These are phyloP conservation scores for Backusella westeae DNA, from an alignment of 192 early-diverging fungal genomes.

Conservation along the genomic window DNA sequence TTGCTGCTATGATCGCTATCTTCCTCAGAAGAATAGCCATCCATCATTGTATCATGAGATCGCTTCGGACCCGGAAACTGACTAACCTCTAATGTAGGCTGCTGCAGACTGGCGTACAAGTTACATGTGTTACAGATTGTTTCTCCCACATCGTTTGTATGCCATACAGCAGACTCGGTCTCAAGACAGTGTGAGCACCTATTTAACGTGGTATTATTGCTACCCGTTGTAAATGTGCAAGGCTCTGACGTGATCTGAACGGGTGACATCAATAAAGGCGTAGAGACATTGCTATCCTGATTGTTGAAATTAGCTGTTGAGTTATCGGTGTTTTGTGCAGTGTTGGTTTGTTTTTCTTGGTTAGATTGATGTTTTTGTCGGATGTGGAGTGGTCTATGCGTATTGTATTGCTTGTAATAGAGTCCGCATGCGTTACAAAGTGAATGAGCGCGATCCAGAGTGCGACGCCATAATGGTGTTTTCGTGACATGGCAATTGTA, in stretches of 20 bases:
- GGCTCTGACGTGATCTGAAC: neutral
- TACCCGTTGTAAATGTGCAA: neutral
- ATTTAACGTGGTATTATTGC: neutral
- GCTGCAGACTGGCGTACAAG: slow-evolving; percentile 92
- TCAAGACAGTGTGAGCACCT: slow-evolving; percentile 68
- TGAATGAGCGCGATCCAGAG: slow-evolving; percentile 68
- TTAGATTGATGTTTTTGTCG: slow-evolving; percentile 26
- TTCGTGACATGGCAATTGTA: slow-evolving; percentile 79
- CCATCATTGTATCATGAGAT: neutral
- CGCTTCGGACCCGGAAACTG: slow-evolving; percentile 3
- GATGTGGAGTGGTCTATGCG: slow-evolving; percentile 64
- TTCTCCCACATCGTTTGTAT: slow-evolving; percentile 68
- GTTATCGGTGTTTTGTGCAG: neutral
- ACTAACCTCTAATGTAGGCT: slow-evolving; percentile 23
- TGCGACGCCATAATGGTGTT: slow-evolving; percentile 90
- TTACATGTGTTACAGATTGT: slow-evolving; percentile 83
- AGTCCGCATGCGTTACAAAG: slow-evolving; percentile 97
- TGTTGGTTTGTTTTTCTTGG: slow-evolving; percentile 10
- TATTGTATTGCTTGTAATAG: slow-evolving; percentile 91
- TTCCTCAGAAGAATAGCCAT: neutral
- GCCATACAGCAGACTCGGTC: slow-evolving; percentile 77
- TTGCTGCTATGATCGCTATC: neutral
- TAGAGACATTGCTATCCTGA: neutral
- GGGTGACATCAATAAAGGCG: slow-evolving; percentile 2
- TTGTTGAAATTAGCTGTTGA: neutral